A percentile compares a stretch with the other conserved stretches of the same genome.
Conservation (phyloP, 805 yeast species). For the Maudiozyma saulgeensis region DNA sequence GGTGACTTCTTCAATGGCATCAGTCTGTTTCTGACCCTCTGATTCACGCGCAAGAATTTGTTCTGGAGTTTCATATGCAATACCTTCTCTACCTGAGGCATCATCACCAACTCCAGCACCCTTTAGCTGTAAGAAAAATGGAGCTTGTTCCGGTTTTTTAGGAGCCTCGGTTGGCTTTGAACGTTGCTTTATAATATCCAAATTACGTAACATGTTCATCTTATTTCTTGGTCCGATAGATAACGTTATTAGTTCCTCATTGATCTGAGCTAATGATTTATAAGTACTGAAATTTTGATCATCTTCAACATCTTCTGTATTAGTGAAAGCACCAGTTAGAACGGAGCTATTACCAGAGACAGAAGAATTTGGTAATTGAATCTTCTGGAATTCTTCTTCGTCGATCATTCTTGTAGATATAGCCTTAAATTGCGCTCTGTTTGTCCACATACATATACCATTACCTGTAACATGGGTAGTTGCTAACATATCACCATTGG, state of each 20-base stretch:
- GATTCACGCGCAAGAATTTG: conserved; percentile 9
- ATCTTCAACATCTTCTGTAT: conserved; percentile 12
- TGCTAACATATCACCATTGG: conserved; percentile 82
- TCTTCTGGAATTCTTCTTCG: conserved; percentile 58
- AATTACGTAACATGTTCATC: conserved; percentile 65
- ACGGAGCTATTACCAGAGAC: conserved; percentile 68
- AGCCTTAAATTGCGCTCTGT: conserved; percentile 72
- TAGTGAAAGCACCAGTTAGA: conserved; percentile 67
- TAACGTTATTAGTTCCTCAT: conserved; percentile 54
- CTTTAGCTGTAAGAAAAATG: conserved; percentile 66
- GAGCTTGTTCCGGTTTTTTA: conserved; percentile 69
- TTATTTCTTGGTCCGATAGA: conserved; percentile 70
- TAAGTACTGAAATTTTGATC: conserved; percentile 29
- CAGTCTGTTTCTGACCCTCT: conserved; percentile 10
- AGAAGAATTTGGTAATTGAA: conserved; percentile 63
- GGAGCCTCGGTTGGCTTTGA: conserved; percentile 87
- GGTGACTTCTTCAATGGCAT: conserved; percentile 23
- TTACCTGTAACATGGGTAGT: conserved; percentile 85
- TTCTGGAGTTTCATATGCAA: conserved; percentile 17
- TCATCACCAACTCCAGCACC: conserved; percentile 66
- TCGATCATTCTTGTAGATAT: conserved; percentile 67
- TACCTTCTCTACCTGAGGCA: conserved; percentile 38
- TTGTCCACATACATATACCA: conserved; percentile 90
- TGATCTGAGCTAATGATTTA: conserved; percentile 53
- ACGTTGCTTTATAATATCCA: conserved; percentile 77